Conservation (phyloP, 2,329 filamentous ascomycete genomes). For the Teratosphaeriaceae sp. region DNA sequence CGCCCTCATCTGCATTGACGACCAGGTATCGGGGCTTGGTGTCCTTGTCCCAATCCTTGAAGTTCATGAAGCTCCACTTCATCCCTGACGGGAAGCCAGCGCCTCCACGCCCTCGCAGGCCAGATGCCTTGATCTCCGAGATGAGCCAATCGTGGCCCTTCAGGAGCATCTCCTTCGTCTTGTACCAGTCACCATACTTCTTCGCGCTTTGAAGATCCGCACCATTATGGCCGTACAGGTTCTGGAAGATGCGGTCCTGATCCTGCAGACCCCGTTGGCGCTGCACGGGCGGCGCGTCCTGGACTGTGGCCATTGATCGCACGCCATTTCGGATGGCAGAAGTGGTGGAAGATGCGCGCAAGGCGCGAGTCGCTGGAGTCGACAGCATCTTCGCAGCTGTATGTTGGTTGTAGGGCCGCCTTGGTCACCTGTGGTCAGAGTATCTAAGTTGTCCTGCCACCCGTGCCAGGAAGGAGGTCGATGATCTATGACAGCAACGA, state of each 20-base stretch:
- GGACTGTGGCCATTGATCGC: constrained; percentile 61
- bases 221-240: constrained; percentile 90
- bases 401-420: constrained; percentile 11
- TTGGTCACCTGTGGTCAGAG: constrained; percentile 19
- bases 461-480: too few relatives aligned
- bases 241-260: constrained; percentile 98
- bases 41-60: constrained; percentile 99
- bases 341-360: constrained; percentile 27
- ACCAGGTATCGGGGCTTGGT: constrained; percentile 92
- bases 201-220: constrained; percentile 87
- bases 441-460: constrained; percentile 1
- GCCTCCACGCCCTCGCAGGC: constrained; percentile 89
- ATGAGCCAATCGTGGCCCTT: constrained; percentile 99
- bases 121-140: constrained; percentile 92
- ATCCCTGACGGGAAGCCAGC: constrained; percentile 96
- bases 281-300: constrained; percentile 50
- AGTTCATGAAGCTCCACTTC: constrained; percentile 99
- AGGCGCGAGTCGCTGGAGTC: constrained; percentile 23
- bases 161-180: constrained; percentile 95
- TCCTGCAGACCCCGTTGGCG: constrained; percentile 84
- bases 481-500: constrained; percentile 5
- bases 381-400: constrained; percentile 23
- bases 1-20: constrained; percentile 97
- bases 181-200: constrained; percentile 99
- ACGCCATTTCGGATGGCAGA: constrained; percentile 18